Percentiles rank a stretch among this genome's conserved stretches.
Conservation (phyloP, 2,329 filamentous ascomycete species). For the Neofusicoccum sp. region DNA sequence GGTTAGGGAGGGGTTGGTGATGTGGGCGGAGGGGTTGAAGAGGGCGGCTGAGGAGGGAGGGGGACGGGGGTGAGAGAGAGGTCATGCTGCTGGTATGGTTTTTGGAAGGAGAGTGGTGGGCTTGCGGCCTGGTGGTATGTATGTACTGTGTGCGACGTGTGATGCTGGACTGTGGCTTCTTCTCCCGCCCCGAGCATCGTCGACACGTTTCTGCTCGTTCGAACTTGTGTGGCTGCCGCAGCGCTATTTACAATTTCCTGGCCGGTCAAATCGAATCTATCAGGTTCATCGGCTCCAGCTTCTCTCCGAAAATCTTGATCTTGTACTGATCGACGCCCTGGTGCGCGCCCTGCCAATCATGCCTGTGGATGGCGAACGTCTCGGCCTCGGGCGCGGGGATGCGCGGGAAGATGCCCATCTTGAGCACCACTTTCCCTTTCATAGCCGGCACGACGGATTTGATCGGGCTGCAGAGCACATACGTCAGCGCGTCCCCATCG, state of each 20-base stretch:
- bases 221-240: no score
- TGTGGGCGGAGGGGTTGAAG: conserved; percentile 18
- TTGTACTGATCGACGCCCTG: conserved; percentile 43
- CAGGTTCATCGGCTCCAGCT: conserved; percentile 31
- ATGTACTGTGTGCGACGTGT: no score
- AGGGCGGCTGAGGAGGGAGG: conserved; percentile 7
- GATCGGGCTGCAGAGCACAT: conserved; percentile 45
- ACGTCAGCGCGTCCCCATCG: not conserved
- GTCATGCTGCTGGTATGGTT: not conserved
- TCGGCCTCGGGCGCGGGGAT: conserved; percentile 52
- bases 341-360: conserved; percentile 48
- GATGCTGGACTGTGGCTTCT: no score
- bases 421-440: conserved; percentile 47
- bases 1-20: conserved; percentile 10
- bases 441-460: conserved; percentile 45
- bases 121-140: no score
- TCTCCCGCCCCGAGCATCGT: no score
- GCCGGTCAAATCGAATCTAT: no score
- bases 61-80: not conserved
- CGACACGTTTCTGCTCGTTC: no score
- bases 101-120: no score
- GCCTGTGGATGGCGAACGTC: conserved; percentile 47
- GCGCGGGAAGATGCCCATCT: conserved; percentile 54
- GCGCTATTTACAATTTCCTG: no score
- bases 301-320: conserved; percentile 43